Evolutionary conservation across 352 stramenopile genomes (phyloP), one percentile per base, ranked within the genome.

Genomic region (Sclerospora graminicola): DNA sequence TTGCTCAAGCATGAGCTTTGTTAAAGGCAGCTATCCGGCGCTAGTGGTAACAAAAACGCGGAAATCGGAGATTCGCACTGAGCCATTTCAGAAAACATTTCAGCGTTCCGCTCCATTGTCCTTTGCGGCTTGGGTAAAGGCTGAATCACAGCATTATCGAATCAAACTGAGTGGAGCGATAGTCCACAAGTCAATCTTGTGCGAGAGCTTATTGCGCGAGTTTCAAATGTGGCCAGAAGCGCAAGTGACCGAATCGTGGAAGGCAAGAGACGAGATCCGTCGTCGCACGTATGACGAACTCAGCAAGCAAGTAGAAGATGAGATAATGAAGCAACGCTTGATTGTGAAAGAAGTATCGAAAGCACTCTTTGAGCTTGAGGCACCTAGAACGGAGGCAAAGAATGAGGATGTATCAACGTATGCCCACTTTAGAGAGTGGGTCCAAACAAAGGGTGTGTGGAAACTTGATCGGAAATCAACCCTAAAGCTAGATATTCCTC

Each of bases 21-120:
- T 72, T 14, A 75, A 72, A 45, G 64, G 64, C 15, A 60, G 39
- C 18, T 75, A 63, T 28, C 51, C 57, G 20, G 64, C 50, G 2
- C 11, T 75, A 9, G 33, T 47, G 14, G n/a, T 51, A 7, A 41
- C 33, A 9, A 62, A 33, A 23, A 54, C 44, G 19, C 54, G 56
- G 19, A 46, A 34, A 1, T 37, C 54, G 3, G 27, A 10, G n/a
- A 59, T 41, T 1, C 45, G 18, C 8, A 45, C 0, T 8, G 28
- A 51, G 18, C 16, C 1, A 27, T 27, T 60, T 23, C 18, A 15
- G 0, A 15, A 4, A 11, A 40, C 30, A 36, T 63, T 63, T 36
- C 9, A 5, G 16, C 10, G 32, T 1, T 29, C 45, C 1, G 15
- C 16, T 8, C 0, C 38, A 11, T 3, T 30, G 3, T 33, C 48